Evolutionary conservation across 2,329 filamentous ascomycete genomes (phyloP), one percentile per base, ranked within the genome.

Genomic region (Periconia sp.): DNA sequence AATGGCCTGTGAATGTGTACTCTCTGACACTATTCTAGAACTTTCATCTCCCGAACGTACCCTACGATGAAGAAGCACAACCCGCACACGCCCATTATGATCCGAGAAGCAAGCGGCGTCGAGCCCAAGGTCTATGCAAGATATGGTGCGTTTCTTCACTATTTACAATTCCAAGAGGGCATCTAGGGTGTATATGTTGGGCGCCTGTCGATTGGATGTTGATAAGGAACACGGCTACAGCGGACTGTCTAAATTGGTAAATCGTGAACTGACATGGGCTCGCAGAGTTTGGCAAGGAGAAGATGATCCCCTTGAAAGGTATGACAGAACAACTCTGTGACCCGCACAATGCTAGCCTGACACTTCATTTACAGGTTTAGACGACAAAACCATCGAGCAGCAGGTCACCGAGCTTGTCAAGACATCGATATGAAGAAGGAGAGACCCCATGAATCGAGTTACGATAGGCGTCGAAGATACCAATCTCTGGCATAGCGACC

Each of bases 11-110:
- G n/a, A n/a, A n/a, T n/a, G 21, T 11, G 11, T 8, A 13, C 17
- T 24, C 13, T 15, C 40, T 48, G 22, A 22, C 7, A 7, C 5
- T 4, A 3, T n/a, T 22, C 24, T 96, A 94, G 72, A 86, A 88
- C 21, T n/a, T 99, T 99, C 76, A 81, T 99, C 57, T 87, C 86
- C 55, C 85, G 89, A 70, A 86, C 91, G 57, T 99, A 99, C 74
- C 94, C 94, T 33, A 94, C 89, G 48, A 97, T 99, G 92, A 99
- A 99, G 85, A 95, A 95, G 81, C 89, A 92, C 81, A 99, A 99
- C 78, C 94, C 94, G 43, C 79, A 88, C 73, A 92, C 83, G 35
- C 94, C 94, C 40, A 97, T 99, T 74, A 79, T 99, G 79, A 85
- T 99, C 66, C 89, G 94, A 68, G 94, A 97, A 79, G 94, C 92